Conservation (phyloP, 148 eudicot genomes). For the Talinum fruticosum region DNA sequence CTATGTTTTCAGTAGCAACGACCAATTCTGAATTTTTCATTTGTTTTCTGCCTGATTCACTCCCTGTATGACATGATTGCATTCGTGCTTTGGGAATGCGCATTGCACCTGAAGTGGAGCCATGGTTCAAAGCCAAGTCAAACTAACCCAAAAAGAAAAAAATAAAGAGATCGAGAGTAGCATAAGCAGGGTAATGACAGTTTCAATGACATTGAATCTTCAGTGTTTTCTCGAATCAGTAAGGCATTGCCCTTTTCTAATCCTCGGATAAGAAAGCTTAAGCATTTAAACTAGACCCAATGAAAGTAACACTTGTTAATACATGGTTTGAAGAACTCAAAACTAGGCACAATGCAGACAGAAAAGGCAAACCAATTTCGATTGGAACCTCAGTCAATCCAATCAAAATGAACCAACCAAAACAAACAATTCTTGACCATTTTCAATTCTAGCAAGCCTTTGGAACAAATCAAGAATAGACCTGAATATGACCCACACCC, state of each 20-base stretch:
- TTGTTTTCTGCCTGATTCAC: conserved; percentile 24
- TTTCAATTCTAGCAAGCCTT: background rate
- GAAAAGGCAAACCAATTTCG: background rate
- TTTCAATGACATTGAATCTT: background rate
- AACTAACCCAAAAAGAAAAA: background rate
- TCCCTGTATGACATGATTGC: conserved; percentile 21
- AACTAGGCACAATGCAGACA: background rate
- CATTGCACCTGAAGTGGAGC: conserved; percentile 39
- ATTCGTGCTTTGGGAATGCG: conserved; percentile 40
- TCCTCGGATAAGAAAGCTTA: background rate
- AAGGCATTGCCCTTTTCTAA: background rate
- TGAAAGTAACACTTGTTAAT: too few species aligned
- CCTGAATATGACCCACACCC: background rate
- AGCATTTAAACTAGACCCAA: background rate
- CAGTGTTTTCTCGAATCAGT: background rate
- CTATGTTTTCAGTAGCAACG: conserved; percentile 45
- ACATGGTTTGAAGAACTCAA: background rate
- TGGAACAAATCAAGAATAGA: background rate
- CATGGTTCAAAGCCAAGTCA: background rate
- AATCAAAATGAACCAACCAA: too few species aligned
- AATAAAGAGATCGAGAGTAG: background rate
- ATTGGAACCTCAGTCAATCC: background rate
- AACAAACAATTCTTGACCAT: background rate
- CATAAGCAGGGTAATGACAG: too few species aligned
- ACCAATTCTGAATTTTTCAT: conserved; percentile 40